A percentile compares a stretch with the other conserved stretches of the same genome.
These are phyloP conservation scores for Fusarium chaquense DNA, from an alignment of 2,329 filamentous ascomycete species.

Conservation along the genomic window DNA sequence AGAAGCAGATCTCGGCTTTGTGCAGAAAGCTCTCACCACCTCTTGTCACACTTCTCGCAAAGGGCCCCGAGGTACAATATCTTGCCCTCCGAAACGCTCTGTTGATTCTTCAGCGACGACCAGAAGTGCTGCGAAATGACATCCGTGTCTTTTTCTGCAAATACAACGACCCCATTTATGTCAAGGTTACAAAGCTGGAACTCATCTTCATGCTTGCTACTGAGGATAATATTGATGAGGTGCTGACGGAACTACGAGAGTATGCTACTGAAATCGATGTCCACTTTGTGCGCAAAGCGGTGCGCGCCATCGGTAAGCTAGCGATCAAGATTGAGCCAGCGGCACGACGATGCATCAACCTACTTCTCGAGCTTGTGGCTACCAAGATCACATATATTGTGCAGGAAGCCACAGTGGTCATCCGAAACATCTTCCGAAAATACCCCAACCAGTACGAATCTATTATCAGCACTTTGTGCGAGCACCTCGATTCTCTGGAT, in stretches of 20 bases:
- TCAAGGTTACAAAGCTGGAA: constrained; percentile 98
- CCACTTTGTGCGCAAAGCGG: constrained; percentile 97
- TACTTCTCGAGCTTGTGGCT: constrained; percentile 90
- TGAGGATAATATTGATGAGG: constrained; percentile 94
- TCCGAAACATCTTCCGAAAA: constrained; percentile 98
- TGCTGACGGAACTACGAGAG: constrained; percentile 92
- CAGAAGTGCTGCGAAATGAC: constrained; percentile 94
- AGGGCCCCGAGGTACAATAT: constrained; percentile 98
- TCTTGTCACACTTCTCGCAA: constrained; percentile 92
- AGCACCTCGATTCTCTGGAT: constrained; percentile 95
- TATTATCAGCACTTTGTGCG: constrained; percentile 94
- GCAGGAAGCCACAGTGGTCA: constrained; percentile 98
- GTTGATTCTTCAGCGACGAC: constrained; percentile 90
- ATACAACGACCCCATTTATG: constrained; percentile 99
- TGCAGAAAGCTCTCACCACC: constrained; percentile 96
- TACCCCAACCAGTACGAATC: constrained; percentile 99
- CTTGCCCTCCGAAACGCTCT: constrained; percentile 93
- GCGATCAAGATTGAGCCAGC: constrained; percentile 99
- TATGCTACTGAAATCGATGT: constrained; percentile 99
- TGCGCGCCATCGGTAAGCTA: constrained; percentile 95
- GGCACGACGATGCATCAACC: constrained; percentile 89
- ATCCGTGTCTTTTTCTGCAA: constrained; percentile 99
- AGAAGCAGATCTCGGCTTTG: constrained; percentile 86
- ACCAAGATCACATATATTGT: constrained; percentile 99
- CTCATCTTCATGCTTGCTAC: constrained; percentile 99